A percentile compares a stretch with the other conserved stretches of the same genome.
phyloP scores from a whole-genome alignment of 768 basidiomycete species.

The Lenzites betulinus region DNA sequence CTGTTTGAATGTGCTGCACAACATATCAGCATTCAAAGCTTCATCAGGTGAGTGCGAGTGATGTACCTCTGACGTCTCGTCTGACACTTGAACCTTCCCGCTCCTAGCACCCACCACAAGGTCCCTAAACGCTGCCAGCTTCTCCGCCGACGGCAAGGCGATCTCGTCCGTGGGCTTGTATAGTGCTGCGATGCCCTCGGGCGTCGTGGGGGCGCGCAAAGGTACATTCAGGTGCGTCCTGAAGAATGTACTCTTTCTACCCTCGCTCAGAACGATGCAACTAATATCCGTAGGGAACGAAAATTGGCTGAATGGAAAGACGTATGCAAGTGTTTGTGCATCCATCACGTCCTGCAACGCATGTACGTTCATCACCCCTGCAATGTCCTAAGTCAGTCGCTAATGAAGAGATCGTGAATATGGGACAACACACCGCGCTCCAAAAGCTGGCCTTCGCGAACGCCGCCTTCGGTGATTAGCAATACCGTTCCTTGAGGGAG shows the following conservation, averaged over 20 bases:
- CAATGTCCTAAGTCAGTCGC: background rate
- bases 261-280: constrained; percentile 63
- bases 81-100: constrained; percentile 55
- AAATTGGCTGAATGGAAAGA: constrained; percentile 76
- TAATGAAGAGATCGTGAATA: too few species aligned
- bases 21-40: background rate
- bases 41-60: background rate
- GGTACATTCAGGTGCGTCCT: constrained; percentile 64
- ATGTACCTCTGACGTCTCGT: constrained; percentile 60
- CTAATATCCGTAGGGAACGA: constrained; percentile 72
- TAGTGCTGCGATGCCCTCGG: constrained; percentile 34
- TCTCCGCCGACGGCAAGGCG: constrained; percentile 46
- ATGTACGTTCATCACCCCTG: constrained; percentile 65
- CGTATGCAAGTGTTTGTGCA: constrained; percentile 67
- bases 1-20: constrained; percentile 69
- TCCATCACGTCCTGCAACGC: constrained; percentile 65
- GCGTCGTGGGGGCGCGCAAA: constrained; percentile 35
- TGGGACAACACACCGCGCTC: constrained; percentile 43
- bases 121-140: constrained; percentile 55
- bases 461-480: constrained; percentile 64
- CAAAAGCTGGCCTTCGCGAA: constrained; percentile 67
- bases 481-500: constrained; percentile 62
- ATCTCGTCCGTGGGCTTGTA: constrained; percentile 54
- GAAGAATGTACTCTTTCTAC: constrained; percentile 72
- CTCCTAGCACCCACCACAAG: constrained; percentile 63